Evolutionary conservation across 129 eudicot species (phyloP), one percentile per base, ranked within the genome.

Genomic region (Erigeron canadensis): DNA sequence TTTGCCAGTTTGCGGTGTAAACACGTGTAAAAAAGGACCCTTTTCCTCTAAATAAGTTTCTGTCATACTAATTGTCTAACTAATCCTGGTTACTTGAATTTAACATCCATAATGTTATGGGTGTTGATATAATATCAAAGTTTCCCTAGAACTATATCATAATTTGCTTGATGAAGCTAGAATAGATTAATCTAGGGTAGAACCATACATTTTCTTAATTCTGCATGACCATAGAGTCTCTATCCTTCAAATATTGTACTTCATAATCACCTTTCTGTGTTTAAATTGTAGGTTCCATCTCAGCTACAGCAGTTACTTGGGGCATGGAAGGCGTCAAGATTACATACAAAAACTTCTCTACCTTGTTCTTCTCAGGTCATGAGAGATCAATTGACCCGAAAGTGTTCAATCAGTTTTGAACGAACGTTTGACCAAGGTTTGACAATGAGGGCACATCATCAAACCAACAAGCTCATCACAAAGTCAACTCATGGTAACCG

Each of bases 241-340:
- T 15, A 63, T 37, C 40, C 70, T 48, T 62, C 0, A 50, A 41
- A n/a, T 4, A 11, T 17, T 11, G 8, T 1, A 12, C 57, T 67
- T 8, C 11, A 17, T 44, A 19, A 1, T 10, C 74, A 69, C 16
- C 10, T 39, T 47, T 70, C 12, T 23, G 41, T 69, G 63, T 41
- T 79, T 72, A 8, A 21, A 19, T 72, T 60, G 11, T 77, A 88
- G 96, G 85, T 85, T 63, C 96, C 96, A 8, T 60, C 77, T 17
- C 70, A 67, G 67, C 73, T 88, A 55, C 88, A 79, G 39, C 75
- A 56, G 67, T 61, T 83, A 60, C 83, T 85, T 71, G 56, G 44
- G 38, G 43, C 61, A 9, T 83, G 87, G 91, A 88, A 83, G 72
- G 82, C 80, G 66, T 65, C 73, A 13, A 81, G 65, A 21, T 9